phyloP scores from a whole-genome alignment of 306 rosid species.

The Rosa persica region DNA sequence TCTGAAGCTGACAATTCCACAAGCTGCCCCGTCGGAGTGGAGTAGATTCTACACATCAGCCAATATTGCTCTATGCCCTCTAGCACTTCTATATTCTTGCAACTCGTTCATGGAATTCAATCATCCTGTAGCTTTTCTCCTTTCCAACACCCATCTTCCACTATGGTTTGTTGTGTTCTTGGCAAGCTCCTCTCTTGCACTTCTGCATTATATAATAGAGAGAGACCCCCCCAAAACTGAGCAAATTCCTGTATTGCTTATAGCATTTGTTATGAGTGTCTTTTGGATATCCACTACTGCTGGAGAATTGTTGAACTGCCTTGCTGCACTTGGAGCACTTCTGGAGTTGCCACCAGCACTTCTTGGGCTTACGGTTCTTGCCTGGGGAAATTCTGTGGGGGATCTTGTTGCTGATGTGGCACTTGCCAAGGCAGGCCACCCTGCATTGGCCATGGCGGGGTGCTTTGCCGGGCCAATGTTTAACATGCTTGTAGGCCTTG shows the following conservation, averaged over 20 bases:
- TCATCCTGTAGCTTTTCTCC: constrained; percentile 79
- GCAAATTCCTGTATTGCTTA: constrained; percentile 62
- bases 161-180: constrained; percentile 76
- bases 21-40: constrained; percentile 75
- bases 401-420: constrained; percentile 97
- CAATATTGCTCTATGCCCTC: constrained; percentile 78
- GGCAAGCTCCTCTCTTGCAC: constrained; percentile 75
- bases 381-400: constrained; percentile 98
- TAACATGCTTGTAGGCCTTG: constrained; percentile 97
- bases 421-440: constrained; percentile 94
- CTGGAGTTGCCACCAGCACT: constrained; percentile 72
- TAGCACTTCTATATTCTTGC: constrained; percentile 72
- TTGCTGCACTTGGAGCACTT: constrained; percentile 63
- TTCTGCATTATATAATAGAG: constrained; percentile 65
- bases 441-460: constrained; percentile 97
- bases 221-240: constrained; percentile 87
- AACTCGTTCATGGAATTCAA: constrained; percentile 66
- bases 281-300: constrained; percentile 93
- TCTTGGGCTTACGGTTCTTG: constrained; percentile 92
- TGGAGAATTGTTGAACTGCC: constrained; percentile 89
- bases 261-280: constrained; percentile 91
- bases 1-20: constrained; percentile 83
- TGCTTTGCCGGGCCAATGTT: constrained; percentile 99
- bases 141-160: constrained; percentile 68
- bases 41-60: constrained; percentile 80